A percentile compares a stretch with the other conserved stretches of the same genome.
Conservation (phyloP, 1,284 basidiomycete genomes). For the Ganoderma sp. region DNA sequence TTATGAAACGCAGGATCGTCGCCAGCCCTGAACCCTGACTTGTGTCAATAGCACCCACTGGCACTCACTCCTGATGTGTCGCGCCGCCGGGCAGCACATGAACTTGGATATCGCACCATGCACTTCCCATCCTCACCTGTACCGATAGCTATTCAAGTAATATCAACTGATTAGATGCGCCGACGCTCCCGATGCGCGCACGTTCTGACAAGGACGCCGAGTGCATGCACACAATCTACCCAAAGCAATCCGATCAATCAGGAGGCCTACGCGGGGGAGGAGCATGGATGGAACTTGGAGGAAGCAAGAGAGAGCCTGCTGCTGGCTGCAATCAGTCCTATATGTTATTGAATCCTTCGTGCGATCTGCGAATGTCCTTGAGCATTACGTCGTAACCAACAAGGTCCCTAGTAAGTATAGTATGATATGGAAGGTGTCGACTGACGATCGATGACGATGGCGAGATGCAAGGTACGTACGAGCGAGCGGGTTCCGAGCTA, state of each 20-base stretch:
- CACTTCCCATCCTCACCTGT: neutral
- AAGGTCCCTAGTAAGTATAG: neutral
- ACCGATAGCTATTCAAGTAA: conserved; percentile 11
- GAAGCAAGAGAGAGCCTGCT: neutral
- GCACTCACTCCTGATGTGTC: neutral
- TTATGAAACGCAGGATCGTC: neutral
- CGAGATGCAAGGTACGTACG: neutral
- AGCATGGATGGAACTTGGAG: neutral
- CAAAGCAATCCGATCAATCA: neutral
- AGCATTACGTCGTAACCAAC: conserved; percentile 1
- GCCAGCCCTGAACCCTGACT: neutral
- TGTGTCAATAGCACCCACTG: neutral
- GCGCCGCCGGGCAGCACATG: neutral
- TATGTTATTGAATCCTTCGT: conserved; percentile 5
- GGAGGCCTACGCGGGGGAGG: neutral
- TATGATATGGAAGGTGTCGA: neutral
- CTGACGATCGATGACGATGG: neutral
- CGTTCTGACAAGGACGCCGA: neutral
- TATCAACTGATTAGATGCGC: conserved; percentile 8
- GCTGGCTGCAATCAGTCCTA: neutral
- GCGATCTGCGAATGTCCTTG: conserved; percentile 6
- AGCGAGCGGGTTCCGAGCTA: neutral
- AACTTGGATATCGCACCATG: conserved; percentile 1
- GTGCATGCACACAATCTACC: neutral
- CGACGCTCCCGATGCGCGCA: neutral